Conservation (phyloP, 2,329 filamentous ascomycete species). For the Clonostachys sp. region DNA sequence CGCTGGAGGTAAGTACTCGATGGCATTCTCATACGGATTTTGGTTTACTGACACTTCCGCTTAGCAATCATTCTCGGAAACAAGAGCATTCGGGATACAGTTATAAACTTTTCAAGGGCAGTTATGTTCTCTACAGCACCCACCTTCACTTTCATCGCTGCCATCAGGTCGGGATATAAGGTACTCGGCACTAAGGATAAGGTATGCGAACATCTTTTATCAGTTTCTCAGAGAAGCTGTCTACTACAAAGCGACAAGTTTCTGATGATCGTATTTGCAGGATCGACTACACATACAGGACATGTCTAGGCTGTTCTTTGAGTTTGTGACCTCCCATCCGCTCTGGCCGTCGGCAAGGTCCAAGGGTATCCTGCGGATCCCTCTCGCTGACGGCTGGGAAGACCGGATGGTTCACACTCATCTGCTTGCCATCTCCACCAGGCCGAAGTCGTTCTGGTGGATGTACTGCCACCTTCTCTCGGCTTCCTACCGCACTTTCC, state of each 20-base stretch:
- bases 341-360: conserved; percentile 11
- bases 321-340: conserved; percentile 9
- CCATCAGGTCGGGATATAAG: conserved; percentile 52
- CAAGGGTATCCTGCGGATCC: conserved; percentile 13
- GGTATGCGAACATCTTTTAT: not conserved
- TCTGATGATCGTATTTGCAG: not conserved
- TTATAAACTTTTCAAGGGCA: conserved; percentile 73
- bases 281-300: conserved; percentile 5
- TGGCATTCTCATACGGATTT: not conserved
- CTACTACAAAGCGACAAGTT: too few species aligned
- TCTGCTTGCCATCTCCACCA: conserved; percentile 16
- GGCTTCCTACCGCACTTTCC: conserved; percentile 10
- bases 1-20: not conserved
- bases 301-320: conserved; percentile 11
- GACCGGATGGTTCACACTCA: conserved; percentile 11
- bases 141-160: conserved; percentile 54
- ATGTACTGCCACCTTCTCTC: conserved; percentile 14
- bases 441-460: conserved; percentile 11
- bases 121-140: conserved; percentile 73
- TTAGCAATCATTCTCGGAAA: conserved; percentile 27
- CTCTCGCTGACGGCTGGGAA: conserved; percentile 15
- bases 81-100: conserved; percentile 51
- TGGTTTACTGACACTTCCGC: conserved; percentile 1
- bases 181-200: too few species aligned
- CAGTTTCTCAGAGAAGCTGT: too few species aligned